A percentile compares a stretch with the other conserved stretches of the same genome.
These are phyloP conservation scores for Mycena albidolilacea DNA, from an alignment of 768 basidiomycete species.

Conservation along the genomic window DNA sequence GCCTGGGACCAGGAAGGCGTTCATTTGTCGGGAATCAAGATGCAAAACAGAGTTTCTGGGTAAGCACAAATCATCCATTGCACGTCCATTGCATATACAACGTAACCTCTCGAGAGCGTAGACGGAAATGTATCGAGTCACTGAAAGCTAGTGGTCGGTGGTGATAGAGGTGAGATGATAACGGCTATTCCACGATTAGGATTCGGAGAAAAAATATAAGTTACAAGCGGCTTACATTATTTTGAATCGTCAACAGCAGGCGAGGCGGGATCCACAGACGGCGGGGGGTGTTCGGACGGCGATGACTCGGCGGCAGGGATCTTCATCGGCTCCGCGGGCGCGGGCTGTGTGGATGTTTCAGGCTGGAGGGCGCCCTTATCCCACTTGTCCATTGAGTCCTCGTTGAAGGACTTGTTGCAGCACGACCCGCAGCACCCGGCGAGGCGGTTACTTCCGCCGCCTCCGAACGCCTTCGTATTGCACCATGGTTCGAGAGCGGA, in stretches of 20 bases:
- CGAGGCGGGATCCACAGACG: neutral
- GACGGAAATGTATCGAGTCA: no score
- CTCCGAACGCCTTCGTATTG: constrained; percentile 48
- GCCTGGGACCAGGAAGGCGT: no score
- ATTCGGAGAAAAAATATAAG: neutral
- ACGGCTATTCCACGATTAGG: no score
- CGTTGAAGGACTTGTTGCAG: constrained; percentile 60
- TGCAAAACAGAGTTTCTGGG: no score
- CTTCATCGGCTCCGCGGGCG: constrained; percentile 46
- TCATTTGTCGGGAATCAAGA: no score
- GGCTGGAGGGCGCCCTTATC: constrained; percentile 44
- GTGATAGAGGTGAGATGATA: no score
- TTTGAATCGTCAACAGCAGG: neutral
- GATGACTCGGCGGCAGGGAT: neutral
- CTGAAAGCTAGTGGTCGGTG: no score
- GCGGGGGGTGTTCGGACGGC: neutral
- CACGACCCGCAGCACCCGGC: constrained; percentile 64
- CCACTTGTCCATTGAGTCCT: constrained; percentile 59
- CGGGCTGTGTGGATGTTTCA: constrained; percentile 45
- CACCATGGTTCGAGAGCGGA: constrained; percentile 45
- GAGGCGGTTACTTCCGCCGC: constrained; percentile 50
- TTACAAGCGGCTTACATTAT: neutral
- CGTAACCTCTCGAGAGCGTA: no score
- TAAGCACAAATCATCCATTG: no score
- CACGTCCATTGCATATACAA: no score